Percentiles rank a stretch among this genome's conserved stretches.
phyloP scores from a whole-genome alignment of 768 basidiomycete genomes.

The Trametopsis cervina region DNA sequence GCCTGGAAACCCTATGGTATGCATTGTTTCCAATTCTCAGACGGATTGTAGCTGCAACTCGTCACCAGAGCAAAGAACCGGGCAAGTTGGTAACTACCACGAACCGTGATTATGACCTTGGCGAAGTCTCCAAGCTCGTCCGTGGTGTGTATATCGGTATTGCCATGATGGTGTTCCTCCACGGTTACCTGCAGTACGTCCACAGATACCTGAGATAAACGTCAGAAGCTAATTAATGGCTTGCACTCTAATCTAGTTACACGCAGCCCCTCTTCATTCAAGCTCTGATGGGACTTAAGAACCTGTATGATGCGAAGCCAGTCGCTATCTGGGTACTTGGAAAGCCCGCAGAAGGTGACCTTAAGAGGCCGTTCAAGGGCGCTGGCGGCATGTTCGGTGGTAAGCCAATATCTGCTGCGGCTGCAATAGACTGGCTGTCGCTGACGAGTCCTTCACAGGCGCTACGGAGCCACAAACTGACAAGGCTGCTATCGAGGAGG shows the following conservation, averaged over 20 bases:
- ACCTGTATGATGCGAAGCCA: constrained; percentile 78
- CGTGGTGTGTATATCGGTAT: constrained; percentile 30
- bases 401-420: constrained; percentile 23
- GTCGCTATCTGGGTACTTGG: constrained; percentile 80
- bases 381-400: constrained; percentile 66
- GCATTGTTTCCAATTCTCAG: constrained; percentile 16
- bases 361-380: constrained; percentile 85
- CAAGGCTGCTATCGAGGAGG: constrained; percentile 79
- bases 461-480: constrained; percentile 76
- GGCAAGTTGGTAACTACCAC: constrained; percentile 86
- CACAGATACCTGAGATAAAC: not conserved
- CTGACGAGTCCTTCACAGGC: constrained; percentile 23
- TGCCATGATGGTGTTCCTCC: constrained; percentile 60
- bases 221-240: not conserved
- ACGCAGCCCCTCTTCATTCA: constrained; percentile 97
- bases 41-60: not conserved
- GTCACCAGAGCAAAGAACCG: constrained; percentile 49
- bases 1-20: constrained; percentile 65
- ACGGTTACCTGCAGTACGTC: constrained; percentile 71
- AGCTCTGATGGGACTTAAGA: constrained; percentile 91
- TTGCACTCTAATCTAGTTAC: constrained; percentile 35
- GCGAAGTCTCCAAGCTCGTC: constrained; percentile 78
- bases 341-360: constrained; percentile 73
- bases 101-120: constrained; percentile 87
- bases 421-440: too few species aligned